A percentile compares a stretch with the other conserved stretches of the same genome.
Conservation (phyloP, 1,284 basidiomycete species). For the Fomes fomentarius region DNA sequence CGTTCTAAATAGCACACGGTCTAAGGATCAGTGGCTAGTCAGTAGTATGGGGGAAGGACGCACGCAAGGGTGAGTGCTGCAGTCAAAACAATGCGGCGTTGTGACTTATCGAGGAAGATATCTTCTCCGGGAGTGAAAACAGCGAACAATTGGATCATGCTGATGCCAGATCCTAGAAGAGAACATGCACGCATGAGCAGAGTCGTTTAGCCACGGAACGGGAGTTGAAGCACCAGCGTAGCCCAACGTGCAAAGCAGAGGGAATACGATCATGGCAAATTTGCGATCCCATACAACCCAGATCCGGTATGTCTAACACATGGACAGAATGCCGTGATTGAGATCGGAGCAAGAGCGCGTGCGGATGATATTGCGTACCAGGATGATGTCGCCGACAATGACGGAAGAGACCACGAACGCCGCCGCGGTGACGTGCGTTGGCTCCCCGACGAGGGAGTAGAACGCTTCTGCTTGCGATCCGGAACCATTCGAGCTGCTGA, state of each 20-base stretch:
- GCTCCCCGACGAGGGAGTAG: slow-evolving; percentile 11
- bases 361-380: no score
- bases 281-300: slow-evolving; percentile 23
- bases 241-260: slow-evolving; percentile 10
- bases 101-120: slow-evolving; percentile 13
- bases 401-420: slow-evolving; percentile 18
- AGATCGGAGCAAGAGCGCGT: no score
- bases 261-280: slow-evolving; percentile 17
- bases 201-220: no score
- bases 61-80: slow-evolving; percentile 16
- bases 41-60: neutral
- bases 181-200: no score
- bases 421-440: slow-evolving; percentile 15
- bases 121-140: slow-evolving; percentile 12
- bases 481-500: slow-evolving; percentile 11
- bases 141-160: slow-evolving; percentile 17
- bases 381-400: slow-evolving; percentile 21
- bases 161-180: slow-evolving; percentile 18
- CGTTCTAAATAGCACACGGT: slow-evolving; percentile 3
- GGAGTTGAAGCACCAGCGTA: no score
- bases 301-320: slow-evolving; percentile 19
- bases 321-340: no score
- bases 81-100: slow-evolving; percentile 18
- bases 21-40: neutral
- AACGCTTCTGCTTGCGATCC: slow-evolving; percentile 10